Evolutionary conservation across 208 protist genomes (phyloP).

Genomic region (Leishmania martiniquensis): DNA sequence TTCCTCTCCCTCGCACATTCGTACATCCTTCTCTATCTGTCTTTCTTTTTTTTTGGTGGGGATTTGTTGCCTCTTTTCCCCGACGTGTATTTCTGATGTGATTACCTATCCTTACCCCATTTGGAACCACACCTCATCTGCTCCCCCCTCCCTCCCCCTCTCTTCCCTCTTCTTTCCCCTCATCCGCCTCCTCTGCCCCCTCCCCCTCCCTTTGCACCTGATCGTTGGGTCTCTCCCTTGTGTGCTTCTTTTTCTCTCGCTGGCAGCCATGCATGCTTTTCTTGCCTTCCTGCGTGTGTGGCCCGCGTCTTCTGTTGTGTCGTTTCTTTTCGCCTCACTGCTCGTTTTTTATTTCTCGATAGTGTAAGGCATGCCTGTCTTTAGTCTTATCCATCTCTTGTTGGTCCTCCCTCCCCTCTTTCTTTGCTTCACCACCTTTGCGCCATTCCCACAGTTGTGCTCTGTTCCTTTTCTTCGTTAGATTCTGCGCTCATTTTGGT

Average conservation of each 20-base stretch:
- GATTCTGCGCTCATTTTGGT: too few species aligned
- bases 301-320: not conserved
- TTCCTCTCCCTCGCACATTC: not conserved
- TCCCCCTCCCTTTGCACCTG: too few species aligned
- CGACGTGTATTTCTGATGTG: not conserved
- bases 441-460: too few species aligned
- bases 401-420: not conserved
- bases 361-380: not conserved
- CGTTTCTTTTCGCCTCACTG: not conserved
- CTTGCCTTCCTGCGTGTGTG: not conserved
- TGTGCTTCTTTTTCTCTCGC: too few species aligned
- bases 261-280: not conserved
- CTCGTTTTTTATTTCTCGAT: not conserved
- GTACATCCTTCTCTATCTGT: not conserved
- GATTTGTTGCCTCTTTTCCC: not conserved
- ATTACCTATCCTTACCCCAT: not conserved
- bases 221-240: too few species aligned
- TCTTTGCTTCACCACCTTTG: too few species aligned
- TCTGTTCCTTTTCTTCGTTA: too few species aligned
- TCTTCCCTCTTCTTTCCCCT: not conserved
- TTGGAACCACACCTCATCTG: not conserved
- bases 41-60: too few species aligned
- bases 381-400: not conserved
- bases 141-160: not conserved
- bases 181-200: not conserved